phyloP scores from a whole-genome alignment of 2,329 filamentous ascomycete species.

The Colletotrichum karsti region DNA sequence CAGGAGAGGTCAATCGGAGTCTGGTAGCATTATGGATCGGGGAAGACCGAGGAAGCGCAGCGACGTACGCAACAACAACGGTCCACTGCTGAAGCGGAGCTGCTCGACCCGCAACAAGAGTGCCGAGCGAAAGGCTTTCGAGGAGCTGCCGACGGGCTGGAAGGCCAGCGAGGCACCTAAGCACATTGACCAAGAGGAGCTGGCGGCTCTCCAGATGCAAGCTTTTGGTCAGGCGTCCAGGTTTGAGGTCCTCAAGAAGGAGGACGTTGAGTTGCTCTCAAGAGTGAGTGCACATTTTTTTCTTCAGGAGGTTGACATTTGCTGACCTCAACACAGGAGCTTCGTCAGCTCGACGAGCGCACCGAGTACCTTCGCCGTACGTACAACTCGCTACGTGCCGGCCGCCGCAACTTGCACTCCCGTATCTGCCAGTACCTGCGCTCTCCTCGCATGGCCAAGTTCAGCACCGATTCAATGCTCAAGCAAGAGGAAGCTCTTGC shows the following conservation, averaged over 20 bases:
- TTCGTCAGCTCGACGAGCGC: slow-evolving; percentile 78
- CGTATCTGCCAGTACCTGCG: slow-evolving; percentile 82
- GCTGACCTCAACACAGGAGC: slow-evolving; percentile 60
- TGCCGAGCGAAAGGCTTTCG: slow-evolving; percentile 65
- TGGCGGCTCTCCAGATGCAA: slow-evolving; percentile 63
- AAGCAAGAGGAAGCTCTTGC: slow-evolving; percentile 83
- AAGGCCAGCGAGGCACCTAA: slow-evolving; percentile 60
- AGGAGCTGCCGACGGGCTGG: slow-evolving; percentile 67
- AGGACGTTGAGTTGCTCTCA: slow-evolving; percentile 72
- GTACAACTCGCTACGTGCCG: slow-evolving; percentile 77
- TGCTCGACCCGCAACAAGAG: slow-evolving; percentile 46
- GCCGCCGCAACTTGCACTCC: slow-evolving; percentile 78
- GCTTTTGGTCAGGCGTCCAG: slow-evolving; percentile 68
- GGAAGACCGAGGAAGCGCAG: slow-evolving; percentile 66
- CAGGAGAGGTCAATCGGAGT: slow-evolving; percentile 64
- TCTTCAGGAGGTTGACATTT: background rate
- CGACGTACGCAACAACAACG: slow-evolving; percentile 50
- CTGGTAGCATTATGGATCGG: slow-evolving; percentile 67
- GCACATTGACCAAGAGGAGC: slow-evolving; percentile 57
- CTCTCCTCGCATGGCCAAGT: slow-evolving; percentile 74
- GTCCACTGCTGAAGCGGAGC: slow-evolving; percentile 44
- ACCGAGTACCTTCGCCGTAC: slow-evolving; percentile 82
- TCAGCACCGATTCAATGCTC: slow-evolving; percentile 78
- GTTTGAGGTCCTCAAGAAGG: slow-evolving; percentile 70
- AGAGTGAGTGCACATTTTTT: slow-evolving; percentile 51